Conservation (phyloP, 805 yeast species). For the Metschnikowia reukaufii region DNA sequence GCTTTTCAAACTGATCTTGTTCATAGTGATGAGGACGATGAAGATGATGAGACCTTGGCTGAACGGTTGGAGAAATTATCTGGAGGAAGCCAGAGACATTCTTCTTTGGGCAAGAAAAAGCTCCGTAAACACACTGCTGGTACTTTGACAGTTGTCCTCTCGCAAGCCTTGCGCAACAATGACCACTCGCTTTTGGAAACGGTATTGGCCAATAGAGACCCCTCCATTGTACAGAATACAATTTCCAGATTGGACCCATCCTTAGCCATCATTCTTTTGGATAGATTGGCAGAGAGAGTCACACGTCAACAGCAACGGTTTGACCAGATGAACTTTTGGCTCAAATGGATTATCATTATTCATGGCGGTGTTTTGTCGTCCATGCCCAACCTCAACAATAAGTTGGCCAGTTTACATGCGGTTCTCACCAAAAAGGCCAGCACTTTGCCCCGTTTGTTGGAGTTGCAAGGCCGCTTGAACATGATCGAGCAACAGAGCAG, state of each 20-base stretch:
- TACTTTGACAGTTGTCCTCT: slow-evolving; percentile 75
- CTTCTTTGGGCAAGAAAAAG: slow-evolving; percentile 41
- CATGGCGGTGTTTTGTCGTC: slow-evolving; percentile 53
- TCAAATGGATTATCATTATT: slow-evolving; percentile 54
- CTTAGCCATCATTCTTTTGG: slow-evolving; percentile 50
- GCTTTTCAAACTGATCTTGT: slow-evolving; percentile 55
- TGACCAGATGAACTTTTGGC: slow-evolving; percentile 52
- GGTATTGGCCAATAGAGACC: slow-evolving; percentile 62
- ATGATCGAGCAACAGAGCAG: slow-evolving; percentile 47
- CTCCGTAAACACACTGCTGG: slow-evolving; percentile 48
- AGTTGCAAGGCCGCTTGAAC: slow-evolving; percentile 49
- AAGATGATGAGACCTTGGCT: slow-evolving; percentile 48
- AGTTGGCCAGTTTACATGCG: slow-evolving; percentile 46
- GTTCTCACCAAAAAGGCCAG: slow-evolving; percentile 49
- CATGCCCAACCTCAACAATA: slow-evolving; percentile 44
- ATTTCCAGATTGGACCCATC: slow-evolving; percentile 49
- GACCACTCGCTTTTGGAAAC: slow-evolving; percentile 86
- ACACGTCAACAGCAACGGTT: slow-evolving; percentile 52
- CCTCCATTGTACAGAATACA: slow-evolving; percentile 49
- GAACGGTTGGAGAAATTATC: slow-evolving; percentile 48
- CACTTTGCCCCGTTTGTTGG: slow-evolving; percentile 50
- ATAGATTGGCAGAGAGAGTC: slow-evolving; percentile 52
- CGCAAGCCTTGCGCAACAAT: slow-evolving; percentile 85
- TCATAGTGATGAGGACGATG: slow-evolving; percentile 45
- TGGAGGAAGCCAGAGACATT: slow-evolving; percentile 23